Evolutionary conservation across 176 grass and related monocot species (phyloP), one percentile per base, ranked within the genome.

Genomic region (Zea luxurians): DNA sequence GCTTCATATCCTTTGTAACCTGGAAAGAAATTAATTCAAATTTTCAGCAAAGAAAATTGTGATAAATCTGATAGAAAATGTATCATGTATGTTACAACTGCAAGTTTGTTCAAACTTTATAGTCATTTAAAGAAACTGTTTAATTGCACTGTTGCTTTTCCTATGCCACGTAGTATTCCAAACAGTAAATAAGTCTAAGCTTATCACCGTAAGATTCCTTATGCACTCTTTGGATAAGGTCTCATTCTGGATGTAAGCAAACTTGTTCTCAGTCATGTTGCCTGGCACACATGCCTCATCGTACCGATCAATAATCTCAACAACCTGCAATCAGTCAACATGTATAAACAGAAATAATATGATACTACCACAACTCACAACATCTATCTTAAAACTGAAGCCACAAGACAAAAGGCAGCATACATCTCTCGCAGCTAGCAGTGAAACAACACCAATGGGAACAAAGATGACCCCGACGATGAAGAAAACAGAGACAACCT

Each of bases 401-500:
- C 35, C 6, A 46, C 7, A 49, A 73, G 27, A 87, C 16, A 40
- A 36, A 74, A 79, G 1, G 12, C 8, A 75, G 20, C 88, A 61
- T 93, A 99, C 96, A 71, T 91, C 73, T 67, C 59, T 86, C 15
- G 96, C 93, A 35, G 96, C 86, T 66, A 89, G 64, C 37, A 99
- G 86, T 0, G 90, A 84, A 49, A 89, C 86, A 48, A 96, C 44
- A 21, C 92, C 96, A 9, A 99, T 88, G 41, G 96, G 96, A 50
- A 99, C 83, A 40, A 99, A 99, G 41, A 99, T 68, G 54, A 91
- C 5, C 1, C 90, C 96, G 0, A 99, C 82, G 68, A 95, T 80
- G 27, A 85, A 86, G 75, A 99, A 91, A 61, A 99, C 92, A 5
- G 90, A 89, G 70, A 99, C 88, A 47, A 99, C 96, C 96, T 99